Conservation (phyloP, 176 grass and related monocot genomes). For the Zea mays region Zm-B73-REFERENCE-NAM-5.0 NC_050097.1:198412501-198413000, state of each 20-base stretch:
- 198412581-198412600: conserved; percentile 3
- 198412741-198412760: conserved; percentile 26
- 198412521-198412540: conserved; percentile 57
- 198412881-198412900: background rate
- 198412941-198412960: conserved; percentile 63
- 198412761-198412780: conserved; percentile 55
- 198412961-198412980: conserved; percentile 44
- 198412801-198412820: conserved; percentile 28
- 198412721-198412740: background rate
- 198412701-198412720: background rate
- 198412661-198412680: conserved; percentile 13
- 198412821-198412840: background rate
- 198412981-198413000: conserved; percentile 62
- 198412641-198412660: conserved; percentile 27
- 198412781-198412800: conserved; percentile 67
- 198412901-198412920: background rate
- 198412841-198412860: background rate
- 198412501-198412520: conserved; percentile 29
- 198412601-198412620: conserved; percentile 35
- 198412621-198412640: background rate
- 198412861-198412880: background rate
- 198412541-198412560: conserved; percentile 83
- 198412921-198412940: conserved; percentile 23
- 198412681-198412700: conserved; percentile 2
- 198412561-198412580: conserved; percentile 9